Percentiles rank a stretch among this genome's conserved stretches.
phyloP scores from a whole-genome alignment of 2,329 filamentous ascomycete species.

The Colletotrichum magnum region DNA sequence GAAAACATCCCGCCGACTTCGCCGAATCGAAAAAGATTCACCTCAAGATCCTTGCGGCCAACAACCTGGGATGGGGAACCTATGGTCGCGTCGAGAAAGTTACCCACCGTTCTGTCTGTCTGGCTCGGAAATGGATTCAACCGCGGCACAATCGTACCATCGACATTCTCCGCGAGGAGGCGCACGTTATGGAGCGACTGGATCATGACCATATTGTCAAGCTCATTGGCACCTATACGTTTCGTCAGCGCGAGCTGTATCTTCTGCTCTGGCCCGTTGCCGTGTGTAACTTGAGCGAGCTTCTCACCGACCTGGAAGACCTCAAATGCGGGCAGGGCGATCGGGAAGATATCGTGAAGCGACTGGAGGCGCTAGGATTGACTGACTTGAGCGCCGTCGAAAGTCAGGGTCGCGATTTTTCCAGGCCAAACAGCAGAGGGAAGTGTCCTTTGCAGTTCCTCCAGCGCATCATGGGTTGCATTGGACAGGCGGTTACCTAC shows the following conservation, averaged over 20 bases:
- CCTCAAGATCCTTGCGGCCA: slow-evolving; percentile 43
- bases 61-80: slow-evolving; percentile 58
- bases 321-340: slow-evolving; percentile 56
- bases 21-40: slow-evolving; percentile 49
- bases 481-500: slow-evolving; percentile 58
- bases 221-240: slow-evolving; percentile 62
- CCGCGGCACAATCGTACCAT: slow-evolving; percentile 54
- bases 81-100: slow-evolving; percentile 62
- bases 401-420: slow-evolving; percentile 39
- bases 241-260: slow-evolving; percentile 56
- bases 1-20: slow-evolving; percentile 47
- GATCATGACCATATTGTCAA: slow-evolving; percentile 64
- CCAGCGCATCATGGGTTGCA: slow-evolving; percentile 59
- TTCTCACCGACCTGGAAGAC: slow-evolving; percentile 60
- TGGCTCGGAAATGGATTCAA: slow-evolving; percentile 61
- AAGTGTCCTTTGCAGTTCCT: slow-evolving; percentile 58
- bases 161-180: slow-evolving; percentile 60
- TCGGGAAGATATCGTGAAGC: slow-evolving; percentile 55
- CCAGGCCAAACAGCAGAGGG: not conserved
- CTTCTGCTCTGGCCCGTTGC: slow-evolving; percentile 64
- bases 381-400: slow-evolving; percentile 54
- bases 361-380: slow-evolving; percentile 56
- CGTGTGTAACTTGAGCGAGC: slow-evolving; percentile 58
- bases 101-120: slow-evolving; percentile 55
- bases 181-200: slow-evolving; percentile 62